phyloP scores from a whole-genome alignment of 495 filamentous ascomycete genomes.

The Jackrogersella minutella region DNA sequence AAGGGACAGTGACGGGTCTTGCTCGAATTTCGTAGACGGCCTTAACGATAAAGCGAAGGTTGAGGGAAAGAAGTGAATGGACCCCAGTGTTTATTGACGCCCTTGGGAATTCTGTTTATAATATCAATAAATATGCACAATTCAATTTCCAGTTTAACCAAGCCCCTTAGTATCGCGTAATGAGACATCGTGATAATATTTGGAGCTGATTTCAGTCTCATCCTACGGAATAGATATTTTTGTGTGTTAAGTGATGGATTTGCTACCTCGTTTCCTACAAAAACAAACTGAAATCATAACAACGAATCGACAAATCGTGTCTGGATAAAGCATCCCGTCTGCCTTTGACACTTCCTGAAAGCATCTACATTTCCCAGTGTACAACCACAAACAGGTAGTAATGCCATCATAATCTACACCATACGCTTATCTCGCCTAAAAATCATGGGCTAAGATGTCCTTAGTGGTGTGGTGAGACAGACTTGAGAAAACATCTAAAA shows the following conservation, averaged over 20 bases:
- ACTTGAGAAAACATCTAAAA: not conserved
- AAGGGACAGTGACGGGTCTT: not conserved
- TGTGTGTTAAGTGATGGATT: too few relatives aligned
- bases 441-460: not conserved
- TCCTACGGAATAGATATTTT: not conserved
- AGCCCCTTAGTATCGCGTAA: too few relatives aligned
- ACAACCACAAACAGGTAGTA: not conserved
- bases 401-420: not conserved
- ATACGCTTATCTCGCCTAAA: not conserved
- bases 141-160: too few relatives aligned
- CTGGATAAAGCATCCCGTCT: not conserved
- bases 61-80: not conserved
- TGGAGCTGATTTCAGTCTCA: not conserved
- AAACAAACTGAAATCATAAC: not conserved
- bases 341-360: not conserved
- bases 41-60: not conserved
- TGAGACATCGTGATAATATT: too few relatives aligned
- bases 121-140: too few relatives aligned
- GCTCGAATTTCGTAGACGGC: not conserved
- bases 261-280: not conserved
- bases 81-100: not conserved
- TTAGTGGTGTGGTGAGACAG: not conserved
- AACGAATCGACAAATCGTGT: not conserved
- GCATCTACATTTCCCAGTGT: not conserved
- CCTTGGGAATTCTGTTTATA: not conserved